phyloP scores from a whole-genome alignment of 306 rosid genomes.

The Quercus berberidifolia region DNA sequence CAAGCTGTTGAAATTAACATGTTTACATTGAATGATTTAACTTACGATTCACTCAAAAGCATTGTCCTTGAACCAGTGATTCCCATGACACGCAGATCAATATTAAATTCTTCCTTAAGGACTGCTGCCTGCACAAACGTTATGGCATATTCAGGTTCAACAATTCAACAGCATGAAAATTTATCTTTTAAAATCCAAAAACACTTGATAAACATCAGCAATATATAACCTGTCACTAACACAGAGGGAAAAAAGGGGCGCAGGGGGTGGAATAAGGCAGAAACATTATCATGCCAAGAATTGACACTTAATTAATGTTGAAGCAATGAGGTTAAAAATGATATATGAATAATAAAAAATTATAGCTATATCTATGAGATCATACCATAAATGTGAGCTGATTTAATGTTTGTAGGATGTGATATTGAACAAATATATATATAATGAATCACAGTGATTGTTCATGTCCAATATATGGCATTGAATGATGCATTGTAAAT shows the following conservation, averaged over 20 bases:
- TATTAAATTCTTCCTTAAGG: slow-evolving; percentile 92
- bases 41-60: slow-evolving; percentile 88
- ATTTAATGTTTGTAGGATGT: background rate
- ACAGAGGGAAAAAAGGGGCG: too few relatives aligned
- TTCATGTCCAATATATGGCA: background rate
- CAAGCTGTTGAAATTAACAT: background rate
- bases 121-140: slow-evolving; percentile 58
- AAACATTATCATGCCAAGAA: background rate
- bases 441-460: background rate
- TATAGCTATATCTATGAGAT: background rate
- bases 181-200: background rate
- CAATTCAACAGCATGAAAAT: background rate
- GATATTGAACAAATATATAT: background rate
- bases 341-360: background rate
- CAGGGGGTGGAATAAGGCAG: too few relatives aligned
- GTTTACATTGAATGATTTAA: slow-evolving; percentile 17
- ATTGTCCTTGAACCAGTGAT: slow-evolving; percentile 73
- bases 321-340: background rate
- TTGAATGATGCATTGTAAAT: background rate
- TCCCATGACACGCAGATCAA: slow-evolving; percentile 95
- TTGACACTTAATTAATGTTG: background rate
- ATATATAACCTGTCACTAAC: background rate
- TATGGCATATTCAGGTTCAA: background rate
- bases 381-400: background rate
- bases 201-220: background rate